Conservation (phyloP, 2,329 filamentous ascomycete genomes). For the Albifimbria verrucaria region DNA sequence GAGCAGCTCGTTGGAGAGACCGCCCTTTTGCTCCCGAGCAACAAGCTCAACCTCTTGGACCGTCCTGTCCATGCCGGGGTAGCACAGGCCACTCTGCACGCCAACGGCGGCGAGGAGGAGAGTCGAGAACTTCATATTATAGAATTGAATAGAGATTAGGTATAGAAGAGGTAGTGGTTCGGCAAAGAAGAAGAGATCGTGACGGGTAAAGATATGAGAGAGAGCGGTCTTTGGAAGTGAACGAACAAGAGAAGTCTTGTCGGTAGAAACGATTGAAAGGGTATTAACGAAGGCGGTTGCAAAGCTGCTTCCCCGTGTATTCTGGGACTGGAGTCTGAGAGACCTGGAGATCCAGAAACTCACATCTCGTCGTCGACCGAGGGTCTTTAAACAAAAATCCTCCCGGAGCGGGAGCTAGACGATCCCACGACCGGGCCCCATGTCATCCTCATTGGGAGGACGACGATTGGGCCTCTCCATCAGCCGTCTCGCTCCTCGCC, state of each 20-base stretch:
- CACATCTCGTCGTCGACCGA: too few relatives aligned
- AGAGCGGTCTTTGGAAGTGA: not conserved
- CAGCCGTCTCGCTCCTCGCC: too few relatives aligned
- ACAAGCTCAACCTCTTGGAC: conserved; percentile 17
- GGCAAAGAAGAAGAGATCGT: not conserved
- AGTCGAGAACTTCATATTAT: conserved; percentile 21
- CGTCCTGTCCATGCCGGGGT: conserved; percentile 18
- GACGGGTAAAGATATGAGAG: not conserved
- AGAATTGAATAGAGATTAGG: not conserved
- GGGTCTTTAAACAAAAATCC: too few relatives aligned
- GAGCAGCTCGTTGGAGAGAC: conserved; percentile 23
- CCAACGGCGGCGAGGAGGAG: conserved; percentile 15
- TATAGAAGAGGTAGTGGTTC: not conserved
- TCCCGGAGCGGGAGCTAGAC: too few relatives aligned
- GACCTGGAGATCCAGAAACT: too few relatives aligned
- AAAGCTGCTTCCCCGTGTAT: too few relatives aligned
- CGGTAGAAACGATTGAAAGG: not conserved
- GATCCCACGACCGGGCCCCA: too few relatives aligned
- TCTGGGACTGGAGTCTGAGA: not conserved
- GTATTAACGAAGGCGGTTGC: not conserved
- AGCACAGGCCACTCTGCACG: conserved; percentile 12
- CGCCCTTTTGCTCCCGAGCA: conserved; percentile 9
- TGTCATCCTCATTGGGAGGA: too few relatives aligned
- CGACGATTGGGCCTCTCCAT: too few relatives aligned
- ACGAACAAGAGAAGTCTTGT: not conserved